Evolutionary conservation across 345 rosid species (phyloP), one percentile per base, ranked within the genome.

Genomic region (Lagerstroemia speciosa): DNA sequence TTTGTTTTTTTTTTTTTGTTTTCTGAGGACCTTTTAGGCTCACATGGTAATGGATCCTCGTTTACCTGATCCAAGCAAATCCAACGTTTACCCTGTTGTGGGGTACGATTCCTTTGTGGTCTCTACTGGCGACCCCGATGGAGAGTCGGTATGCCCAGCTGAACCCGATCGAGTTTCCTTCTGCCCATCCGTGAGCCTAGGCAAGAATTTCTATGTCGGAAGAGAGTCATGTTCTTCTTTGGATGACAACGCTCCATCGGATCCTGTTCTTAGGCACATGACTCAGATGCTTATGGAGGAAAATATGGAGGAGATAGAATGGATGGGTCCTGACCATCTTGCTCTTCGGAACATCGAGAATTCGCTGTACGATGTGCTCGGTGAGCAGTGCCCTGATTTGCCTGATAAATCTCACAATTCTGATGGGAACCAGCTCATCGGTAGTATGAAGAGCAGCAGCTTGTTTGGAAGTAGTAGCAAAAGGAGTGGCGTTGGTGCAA

Each of bases 261-360:
- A 88, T 33, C 72, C 86, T 0, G 80, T 86, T 37, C 85, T 86
- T 69, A 83, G 66, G 75, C 86, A 85, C 75, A 80, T 90, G 19
- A 83, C 67, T 65, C 83, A 85, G 81, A 70, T 88, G 68, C 94
- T 88, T 22, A 77, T 90, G 97, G 94, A 90, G 71, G 97, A 88
- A 80, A 82, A 80, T 73, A 66, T 85, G 78, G 86, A 78, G 31
- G 84, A n/a, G n/a, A n/a, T 80, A 48, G 84, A 84, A 4, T 71
- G 80, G 67, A 74, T 78, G 78, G 75, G 74, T 17, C 80, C 81
- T 34, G 90, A 83, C 36, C 75, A 91, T 0, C 75, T 82, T 63
- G 92, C 89, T 64, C 76, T 90, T 58, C 83, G 75, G 73, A 80
- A 84, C 69, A 85, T 90, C 0, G 97, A 90, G 83, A 83, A 75